A percentile compares a stretch with the other conserved stretches of the same genome.
Conservation (phyloP, 805 yeast species). For the Myxozyma kluyveri region DNA sequence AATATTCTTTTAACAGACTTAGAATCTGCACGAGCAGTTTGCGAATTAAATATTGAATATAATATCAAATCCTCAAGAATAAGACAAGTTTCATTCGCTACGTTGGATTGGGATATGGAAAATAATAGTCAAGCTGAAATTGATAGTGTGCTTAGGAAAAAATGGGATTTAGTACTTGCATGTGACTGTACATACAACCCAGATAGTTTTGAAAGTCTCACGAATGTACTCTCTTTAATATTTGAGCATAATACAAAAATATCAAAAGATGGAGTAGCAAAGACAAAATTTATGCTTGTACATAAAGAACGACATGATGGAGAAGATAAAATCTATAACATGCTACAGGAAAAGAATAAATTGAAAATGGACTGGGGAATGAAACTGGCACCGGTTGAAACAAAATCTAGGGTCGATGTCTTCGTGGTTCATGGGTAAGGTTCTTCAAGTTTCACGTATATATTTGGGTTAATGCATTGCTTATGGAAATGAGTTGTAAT, state of each 20-base stretch:
- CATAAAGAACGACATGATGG: constrained; percentile 37
- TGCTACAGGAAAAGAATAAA: constrained; percentile 19
- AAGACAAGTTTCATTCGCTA: constrained; percentile 33
- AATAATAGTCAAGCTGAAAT: constrained; percentile 12
- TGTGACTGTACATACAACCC: constrained; percentile 49
- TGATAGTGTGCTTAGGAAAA: constrained; percentile 33
- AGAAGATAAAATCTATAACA: constrained; percentile 20
- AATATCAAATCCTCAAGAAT: constrained; percentile 19
- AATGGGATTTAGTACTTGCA: constrained; percentile 42
- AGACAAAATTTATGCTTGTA: constrained; percentile 34
- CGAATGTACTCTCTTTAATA: constrained; percentile 35
- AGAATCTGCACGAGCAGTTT: constrained; percentile 42
- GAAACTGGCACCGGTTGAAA: constrained; percentile 5
- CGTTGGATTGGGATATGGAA: constrained; percentile 42
- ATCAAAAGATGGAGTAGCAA: neutral
- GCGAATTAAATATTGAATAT: constrained; percentile 37
- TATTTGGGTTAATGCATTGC: too few relatives aligned
- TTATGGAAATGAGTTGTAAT: too few relatives aligned
- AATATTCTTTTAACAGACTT: constrained; percentile 41
- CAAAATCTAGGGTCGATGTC: constrained; percentile 10
- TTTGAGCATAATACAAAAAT: neutral
- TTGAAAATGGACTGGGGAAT: constrained; percentile 8
- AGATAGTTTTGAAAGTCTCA: constrained; percentile 40
- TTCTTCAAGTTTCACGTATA: too few relatives aligned
- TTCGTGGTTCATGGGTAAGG: too few relatives aligned